These are phyloP conservation scores for Lathyrus tuberosus DNA, from an alignment of 306 rosid species.

Conservation along the genomic window DNA sequence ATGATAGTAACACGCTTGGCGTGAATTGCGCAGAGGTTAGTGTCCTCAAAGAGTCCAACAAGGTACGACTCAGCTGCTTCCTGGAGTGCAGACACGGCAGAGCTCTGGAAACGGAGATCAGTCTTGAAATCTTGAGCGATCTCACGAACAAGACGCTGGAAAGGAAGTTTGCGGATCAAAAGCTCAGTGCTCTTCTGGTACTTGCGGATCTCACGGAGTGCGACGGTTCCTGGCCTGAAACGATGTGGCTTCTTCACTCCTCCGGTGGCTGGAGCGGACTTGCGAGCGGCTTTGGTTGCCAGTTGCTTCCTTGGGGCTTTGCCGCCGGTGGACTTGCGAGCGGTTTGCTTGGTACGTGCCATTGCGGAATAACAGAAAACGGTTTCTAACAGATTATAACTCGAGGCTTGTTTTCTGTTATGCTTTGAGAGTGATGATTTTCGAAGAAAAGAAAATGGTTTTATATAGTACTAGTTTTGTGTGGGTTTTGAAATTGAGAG, in stretches of 20 bases:
- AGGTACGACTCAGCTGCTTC: constrained; percentile 53
- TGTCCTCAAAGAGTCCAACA: constrained; percentile 50
- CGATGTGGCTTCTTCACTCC: constrained; percentile 60
- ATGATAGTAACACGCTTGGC: constrained; percentile 56
- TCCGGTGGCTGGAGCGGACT: constrained; percentile 55
- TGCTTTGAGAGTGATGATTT: not conserved
- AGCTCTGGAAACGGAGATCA: constrained; percentile 53
- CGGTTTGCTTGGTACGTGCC: constrained; percentile 61
- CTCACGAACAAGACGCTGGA: constrained; percentile 55
- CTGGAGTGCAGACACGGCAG: constrained; percentile 51
- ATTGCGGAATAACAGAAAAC: not conserved
- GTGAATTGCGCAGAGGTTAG: constrained; percentile 53
- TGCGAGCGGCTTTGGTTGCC: constrained; percentile 51
- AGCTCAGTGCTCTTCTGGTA: constrained; percentile 60
- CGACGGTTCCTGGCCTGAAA: constrained; percentile 53
- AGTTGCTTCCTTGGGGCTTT: constrained; percentile 55
- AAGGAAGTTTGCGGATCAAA: constrained; percentile 48
- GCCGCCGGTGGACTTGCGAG: constrained; percentile 61
- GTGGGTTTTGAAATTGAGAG: constrained; percentile 20
- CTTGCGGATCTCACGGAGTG: constrained; percentile 57
- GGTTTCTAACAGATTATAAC: not conserved
- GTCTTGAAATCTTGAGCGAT: constrained; percentile 59
- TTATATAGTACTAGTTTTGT: not conserved
- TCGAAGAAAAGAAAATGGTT: rapidly evolving
- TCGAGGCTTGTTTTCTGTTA: not conserved